These are phyloP conservation scores for Ophiostoma ulmi DNA, from an alignment of 2,329 filamentous ascomycete species.

Conservation along the genomic window DNA sequence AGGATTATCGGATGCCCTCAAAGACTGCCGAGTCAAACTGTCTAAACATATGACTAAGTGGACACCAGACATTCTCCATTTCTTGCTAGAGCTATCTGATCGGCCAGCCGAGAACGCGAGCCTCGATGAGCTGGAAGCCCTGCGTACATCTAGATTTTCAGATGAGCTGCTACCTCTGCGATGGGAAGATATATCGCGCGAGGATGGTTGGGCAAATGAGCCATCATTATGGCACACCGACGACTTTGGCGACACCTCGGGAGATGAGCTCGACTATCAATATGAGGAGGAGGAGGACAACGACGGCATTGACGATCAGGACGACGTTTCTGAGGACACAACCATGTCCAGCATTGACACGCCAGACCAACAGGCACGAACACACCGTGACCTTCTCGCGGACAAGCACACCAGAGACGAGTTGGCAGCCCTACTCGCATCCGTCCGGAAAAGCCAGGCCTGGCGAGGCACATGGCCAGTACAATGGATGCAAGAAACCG, in stretches of 20 bases:
- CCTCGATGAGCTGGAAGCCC: conserved; percentile 56
- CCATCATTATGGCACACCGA: conserved; percentile 65
- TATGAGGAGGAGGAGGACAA: conserved; percentile 51
- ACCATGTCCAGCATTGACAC: conserved; percentile 21
- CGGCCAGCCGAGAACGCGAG: conserved; percentile 66
- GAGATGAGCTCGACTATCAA: conserved; percentile 45
- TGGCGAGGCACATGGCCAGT: conserved; percentile 37
- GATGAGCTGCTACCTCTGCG: conserved; percentile 49
- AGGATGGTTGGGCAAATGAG: conserved; percentile 67
- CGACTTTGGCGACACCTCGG: conserved; percentile 55
- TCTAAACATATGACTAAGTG: conserved; percentile 47
- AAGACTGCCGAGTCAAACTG: conserved; percentile 36
- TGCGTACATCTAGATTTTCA: conserved; percentile 44
- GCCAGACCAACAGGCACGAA: conserved; percentile 16
- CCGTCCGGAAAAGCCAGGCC: conserved; percentile 41
- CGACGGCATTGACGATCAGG: conserved; percentile 63
- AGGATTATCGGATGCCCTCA: conserved; percentile 66
- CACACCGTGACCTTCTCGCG: conserved; percentile 32
- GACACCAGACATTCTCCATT: conserved; percentile 71
- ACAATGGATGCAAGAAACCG: background rate
- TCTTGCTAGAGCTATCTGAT: conserved; percentile 77
- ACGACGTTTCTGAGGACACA: conserved; percentile 41
- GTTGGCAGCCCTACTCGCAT: conserved; percentile 34
- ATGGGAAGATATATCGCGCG: conserved; percentile 73
- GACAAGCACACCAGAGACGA: conserved; percentile 30